phyloP scores from a whole-genome alignment of 768 basidiomycete species.

The Rhizopogon vesiculosus region DNA sequence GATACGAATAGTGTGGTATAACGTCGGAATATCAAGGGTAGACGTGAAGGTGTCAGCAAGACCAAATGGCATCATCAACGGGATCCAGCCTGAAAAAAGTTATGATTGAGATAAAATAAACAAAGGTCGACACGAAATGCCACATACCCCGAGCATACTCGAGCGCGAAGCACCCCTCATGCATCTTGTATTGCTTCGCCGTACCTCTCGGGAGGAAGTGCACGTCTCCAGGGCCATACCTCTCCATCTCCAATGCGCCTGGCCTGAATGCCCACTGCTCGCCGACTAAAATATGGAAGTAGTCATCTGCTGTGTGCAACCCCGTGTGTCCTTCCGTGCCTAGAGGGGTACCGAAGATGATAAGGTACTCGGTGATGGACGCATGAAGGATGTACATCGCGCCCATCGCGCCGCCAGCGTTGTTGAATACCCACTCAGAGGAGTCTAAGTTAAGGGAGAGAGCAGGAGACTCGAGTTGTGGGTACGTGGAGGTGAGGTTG shows the following conservation, averaged over 20 bases:
- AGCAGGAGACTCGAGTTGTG: conserved; percentile 42
- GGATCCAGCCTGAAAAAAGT: conserved; percentile 83
- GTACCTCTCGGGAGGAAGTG: conserved; percentile 80
- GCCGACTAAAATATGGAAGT: conserved; percentile 92
- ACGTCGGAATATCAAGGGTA: conserved; percentile 80
- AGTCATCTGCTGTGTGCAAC: conserved; percentile 94
- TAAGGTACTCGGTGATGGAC: conserved; percentile 93
- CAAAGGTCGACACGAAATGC: background rate
- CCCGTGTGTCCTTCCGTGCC: conserved; percentile 97
- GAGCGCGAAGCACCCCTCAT: conserved; percentile 90
- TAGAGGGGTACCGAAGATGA: conserved; percentile 92
- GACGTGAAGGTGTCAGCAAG: conserved; percentile 82
- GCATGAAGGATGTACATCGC: conserved; percentile 98
- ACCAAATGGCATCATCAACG: conserved; percentile 93
- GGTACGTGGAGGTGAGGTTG: conserved; percentile 74
- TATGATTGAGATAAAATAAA: background rate
- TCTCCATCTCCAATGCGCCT: conserved; percentile 79
- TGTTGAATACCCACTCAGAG: conserved; percentile 92
- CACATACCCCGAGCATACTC: conserved; percentile 87
- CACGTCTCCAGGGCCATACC: conserved; percentile 78
- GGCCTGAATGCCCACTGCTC: conserved; percentile 93
- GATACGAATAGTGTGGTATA: conserved; percentile 73
- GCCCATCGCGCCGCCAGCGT: conserved; percentile 97
- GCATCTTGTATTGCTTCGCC: conserved; percentile 98
- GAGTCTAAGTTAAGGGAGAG: conserved; percentile 53